Evolutionary conservation across 306 rosid species (phyloP).

Genomic region (Casuarina cunninghamiana): DNA sequence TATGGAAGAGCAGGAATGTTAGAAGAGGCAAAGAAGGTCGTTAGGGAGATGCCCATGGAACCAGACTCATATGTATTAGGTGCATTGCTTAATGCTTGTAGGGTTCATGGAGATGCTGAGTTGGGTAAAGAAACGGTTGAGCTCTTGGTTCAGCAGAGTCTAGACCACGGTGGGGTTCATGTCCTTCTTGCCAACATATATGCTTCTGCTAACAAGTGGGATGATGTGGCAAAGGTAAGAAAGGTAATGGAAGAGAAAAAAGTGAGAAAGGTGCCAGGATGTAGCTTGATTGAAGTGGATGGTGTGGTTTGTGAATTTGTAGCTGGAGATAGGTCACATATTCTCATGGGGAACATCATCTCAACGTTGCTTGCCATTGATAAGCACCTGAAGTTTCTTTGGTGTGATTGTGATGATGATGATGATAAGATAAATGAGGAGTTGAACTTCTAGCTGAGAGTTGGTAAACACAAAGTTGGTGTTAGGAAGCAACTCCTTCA

Average conservation of each 20-base stretch:
- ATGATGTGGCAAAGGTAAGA: slow-evolving; percentile 39
- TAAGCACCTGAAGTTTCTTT: slow-evolving; percentile 34
- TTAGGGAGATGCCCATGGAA: slow-evolving; percentile 41
- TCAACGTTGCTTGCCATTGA: slow-evolving; percentile 26
- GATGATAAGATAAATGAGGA: slow-evolving; percentile 12
- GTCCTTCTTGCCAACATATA: slow-evolving; percentile 49
- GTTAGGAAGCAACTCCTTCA: background rate
- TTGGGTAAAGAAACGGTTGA: slow-evolving; percentile 37
- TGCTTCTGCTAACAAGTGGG: slow-evolving; percentile 45
- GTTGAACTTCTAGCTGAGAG: background rate
- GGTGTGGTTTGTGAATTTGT: slow-evolving; percentile 41
- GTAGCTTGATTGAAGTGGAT: slow-evolving; percentile 44
- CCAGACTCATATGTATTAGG: slow-evolving; percentile 50
- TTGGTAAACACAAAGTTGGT: background rate
- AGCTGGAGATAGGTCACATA: slow-evolving; percentile 39
- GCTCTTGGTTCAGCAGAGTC: slow-evolving; percentile 31
- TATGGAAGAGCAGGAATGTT: slow-evolving; percentile 50
- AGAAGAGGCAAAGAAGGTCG: slow-evolving; percentile 44
- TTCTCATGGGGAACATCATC: slow-evolving; percentile 25
- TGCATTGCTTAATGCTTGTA: slow-evolving; percentile 52
- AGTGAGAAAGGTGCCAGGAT: slow-evolving; percentile 42
- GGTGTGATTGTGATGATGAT: slow-evolving; percentile 12
- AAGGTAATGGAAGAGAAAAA: slow-evolving; percentile 39
- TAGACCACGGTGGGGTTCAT: slow-evolving; percentile 46
- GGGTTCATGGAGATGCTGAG: slow-evolving; percentile 42